Evolutionary conservation across 192 early-diverging fungal species (phyloP).

Genomic region (Rhizophagus clarus): DNA sequence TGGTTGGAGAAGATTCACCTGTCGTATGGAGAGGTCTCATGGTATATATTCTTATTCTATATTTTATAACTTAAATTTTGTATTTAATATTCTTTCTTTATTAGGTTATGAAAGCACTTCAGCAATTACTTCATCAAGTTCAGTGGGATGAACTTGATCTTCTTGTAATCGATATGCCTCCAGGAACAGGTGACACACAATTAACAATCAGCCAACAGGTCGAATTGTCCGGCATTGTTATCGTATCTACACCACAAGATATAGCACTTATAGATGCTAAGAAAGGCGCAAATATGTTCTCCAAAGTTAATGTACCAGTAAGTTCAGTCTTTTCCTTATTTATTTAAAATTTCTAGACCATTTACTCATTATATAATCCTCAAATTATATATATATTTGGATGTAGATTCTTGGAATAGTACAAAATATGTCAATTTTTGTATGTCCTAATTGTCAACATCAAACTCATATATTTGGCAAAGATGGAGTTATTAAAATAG

Average conservation of each 20-base stretch:
- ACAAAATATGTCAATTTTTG: conserved; percentile 85
- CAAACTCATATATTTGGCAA: conserved; percentile 80
- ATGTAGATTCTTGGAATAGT: conserved; percentile 81
- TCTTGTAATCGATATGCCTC: conserved; percentile 89
- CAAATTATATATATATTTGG: not conserved
- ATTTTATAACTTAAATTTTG: not conserved
- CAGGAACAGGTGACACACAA: conserved; percentile 91
- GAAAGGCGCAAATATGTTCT: conserved; percentile 83
- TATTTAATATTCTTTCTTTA: not conserved
- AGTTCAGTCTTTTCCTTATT: conserved; percentile 30
- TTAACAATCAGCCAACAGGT: conserved; percentile 83
- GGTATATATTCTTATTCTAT: conserved; percentile 43
- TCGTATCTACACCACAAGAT: conserved; percentile 92
- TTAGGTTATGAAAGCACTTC: conserved; percentile 85
- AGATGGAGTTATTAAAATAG: conserved; percentile 55
- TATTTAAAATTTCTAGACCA: not conserved
- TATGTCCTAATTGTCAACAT: conserved; percentile 81
- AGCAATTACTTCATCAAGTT: conserved; percentile 84
- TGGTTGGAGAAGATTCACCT: conserved; percentile 70
- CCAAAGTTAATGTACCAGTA: conserved; percentile 80
- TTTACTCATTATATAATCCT: not conserved
- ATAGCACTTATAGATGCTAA: conserved; percentile 79
- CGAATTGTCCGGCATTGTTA: conserved; percentile 69
- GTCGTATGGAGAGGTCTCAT: conserved; percentile 93
- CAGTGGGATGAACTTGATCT: conserved; percentile 79